A percentile compares a stretch with the other conserved stretches of the same genome.
phyloP scores from a whole-genome alignment of 768 basidiomycete species.

The Termitomyces sp. region DNA sequence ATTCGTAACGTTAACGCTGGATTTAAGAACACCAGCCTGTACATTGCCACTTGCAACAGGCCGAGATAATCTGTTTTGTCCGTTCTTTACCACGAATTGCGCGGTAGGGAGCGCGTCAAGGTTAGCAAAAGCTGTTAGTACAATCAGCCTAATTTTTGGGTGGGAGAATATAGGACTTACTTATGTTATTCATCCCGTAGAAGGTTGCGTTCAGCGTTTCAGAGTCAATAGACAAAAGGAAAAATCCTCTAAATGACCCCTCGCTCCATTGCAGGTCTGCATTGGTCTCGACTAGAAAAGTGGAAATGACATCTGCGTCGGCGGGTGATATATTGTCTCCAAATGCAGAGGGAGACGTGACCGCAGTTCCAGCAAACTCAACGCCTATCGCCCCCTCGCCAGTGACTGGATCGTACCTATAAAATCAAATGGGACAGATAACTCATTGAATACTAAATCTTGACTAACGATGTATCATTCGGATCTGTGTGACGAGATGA shows the following conservation, averaged over 20 bases:
- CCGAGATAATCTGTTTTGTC: not conserved
- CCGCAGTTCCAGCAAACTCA: not conserved
- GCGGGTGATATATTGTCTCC: not conserved
- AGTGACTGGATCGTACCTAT: not conserved
- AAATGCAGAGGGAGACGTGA: not conserved
- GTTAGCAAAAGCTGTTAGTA: not conserved
- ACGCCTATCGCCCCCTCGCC: not conserved
- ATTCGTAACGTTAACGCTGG: not conserved
- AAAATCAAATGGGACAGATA: not conserved
- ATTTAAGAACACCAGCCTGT: not conserved
- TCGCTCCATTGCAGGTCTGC: not conserved
- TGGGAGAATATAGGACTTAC: not conserved
- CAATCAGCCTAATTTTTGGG: not conserved
- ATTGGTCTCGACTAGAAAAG: not conserved
- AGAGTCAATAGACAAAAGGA: not conserved
- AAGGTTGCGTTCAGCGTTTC: not conserved
- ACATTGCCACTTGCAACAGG: not conserved
- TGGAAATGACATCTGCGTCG: not conserved
- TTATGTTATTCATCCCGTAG: not conserved
- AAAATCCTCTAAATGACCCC: not conserved
- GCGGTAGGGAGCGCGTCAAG: not conserved
- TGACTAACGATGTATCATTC: not conserved
- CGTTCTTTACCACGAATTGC: not conserved
- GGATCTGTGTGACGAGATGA: not conserved
- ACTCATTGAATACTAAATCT: not conserved